phyloP scores from a whole-genome alignment of 2,329 filamentous ascomycete genomes.

The Sordariomycetes sp. region DNA sequence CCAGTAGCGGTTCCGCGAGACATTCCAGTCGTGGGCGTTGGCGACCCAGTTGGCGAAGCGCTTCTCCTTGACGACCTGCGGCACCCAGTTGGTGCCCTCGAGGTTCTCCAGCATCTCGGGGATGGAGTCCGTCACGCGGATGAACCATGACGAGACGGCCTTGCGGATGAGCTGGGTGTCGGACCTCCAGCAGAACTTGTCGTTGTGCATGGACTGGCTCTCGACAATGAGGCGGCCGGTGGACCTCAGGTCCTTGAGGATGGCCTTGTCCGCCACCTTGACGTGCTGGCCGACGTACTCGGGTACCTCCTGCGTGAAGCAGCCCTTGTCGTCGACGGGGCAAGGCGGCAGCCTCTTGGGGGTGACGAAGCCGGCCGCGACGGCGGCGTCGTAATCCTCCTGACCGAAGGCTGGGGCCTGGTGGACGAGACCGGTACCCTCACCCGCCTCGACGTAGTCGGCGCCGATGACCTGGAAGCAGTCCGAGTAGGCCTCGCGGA shows the following conservation, averaged over 20 bases:
- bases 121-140: conserved; percentile 11
- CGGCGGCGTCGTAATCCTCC: conserved; percentile 59
- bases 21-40: conserved; percentile 12
- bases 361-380: conserved; percentile 50
- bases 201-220: conserved; percentile 11
- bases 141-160: conserved; percentile 15
- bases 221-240: conserved; percentile 11
- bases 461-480: conserved; percentile 55
- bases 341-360: conserved; percentile 53
- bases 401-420: conserved; percentile 65
- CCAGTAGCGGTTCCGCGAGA: conserved; percentile 13
- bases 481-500: conserved; percentile 58
- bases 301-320: conserved; percentile 12
- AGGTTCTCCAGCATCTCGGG: conserved; percentile 12
- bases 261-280: conserved; percentile 13
- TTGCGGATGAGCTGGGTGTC: conserved; percentile 14
- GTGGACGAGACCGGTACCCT: conserved; percentile 64
- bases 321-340: conserved; percentile 46
- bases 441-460: conserved; percentile 57
- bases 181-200: conserved; percentile 15
- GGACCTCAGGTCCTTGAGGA: conserved; percentile 12
- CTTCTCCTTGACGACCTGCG: conserved; percentile 12
- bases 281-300: conserved; percentile 14
- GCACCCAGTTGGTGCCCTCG: conserved; percentile 13
- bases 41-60: conserved; percentile 14